phyloP scores from a whole-genome alignment of 805 yeast species.

The Candida quercuum region DNA sequence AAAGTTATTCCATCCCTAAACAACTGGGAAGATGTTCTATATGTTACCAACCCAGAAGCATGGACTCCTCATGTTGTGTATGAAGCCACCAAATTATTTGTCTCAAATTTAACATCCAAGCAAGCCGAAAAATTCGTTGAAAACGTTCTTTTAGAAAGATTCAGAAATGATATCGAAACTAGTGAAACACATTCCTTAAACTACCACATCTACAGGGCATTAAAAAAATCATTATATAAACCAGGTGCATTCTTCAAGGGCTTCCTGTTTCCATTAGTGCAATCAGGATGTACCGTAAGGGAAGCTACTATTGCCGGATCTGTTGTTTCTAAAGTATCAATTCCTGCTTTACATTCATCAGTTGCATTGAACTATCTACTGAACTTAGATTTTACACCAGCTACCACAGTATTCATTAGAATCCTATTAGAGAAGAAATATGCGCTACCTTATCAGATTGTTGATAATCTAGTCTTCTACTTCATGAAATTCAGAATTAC shows the following conservation, averaged over 20 bases:
- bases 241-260: constrained; percentile 99
- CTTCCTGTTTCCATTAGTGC: constrained; percentile 84
- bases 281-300: constrained; percentile 81
- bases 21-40: constrained; percentile 94
- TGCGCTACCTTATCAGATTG: constrained; percentile 94
- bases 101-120: constrained; percentile 79
- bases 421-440: constrained; percentile 89
- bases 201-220: constrained; percentile 87
- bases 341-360: constrained; percentile 93
- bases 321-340: constrained; percentile 79
- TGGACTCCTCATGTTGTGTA: constrained; percentile 96
- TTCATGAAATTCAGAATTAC: constrained; percentile 84
- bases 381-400: constrained; percentile 79
- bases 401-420: constrained; percentile 85
- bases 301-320: constrained; percentile 97
- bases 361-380: constrained; percentile 87
- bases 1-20: constrained; percentile 88
- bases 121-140: constrained; percentile 85
- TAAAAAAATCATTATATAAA: constrained; percentile 89
- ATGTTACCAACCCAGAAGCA: constrained; percentile 83
- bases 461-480: constrained; percentile 90
- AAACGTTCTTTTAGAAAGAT: constrained; percentile 61
- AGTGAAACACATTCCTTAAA: constrained; percentile 75
- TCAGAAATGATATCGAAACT: constrained; percentile 65
- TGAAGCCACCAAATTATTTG: constrained; percentile 92